Base-by-base conservation (phyloP, 768 basidiomycete species). In the Leccinum subgranulosum region DNA sequence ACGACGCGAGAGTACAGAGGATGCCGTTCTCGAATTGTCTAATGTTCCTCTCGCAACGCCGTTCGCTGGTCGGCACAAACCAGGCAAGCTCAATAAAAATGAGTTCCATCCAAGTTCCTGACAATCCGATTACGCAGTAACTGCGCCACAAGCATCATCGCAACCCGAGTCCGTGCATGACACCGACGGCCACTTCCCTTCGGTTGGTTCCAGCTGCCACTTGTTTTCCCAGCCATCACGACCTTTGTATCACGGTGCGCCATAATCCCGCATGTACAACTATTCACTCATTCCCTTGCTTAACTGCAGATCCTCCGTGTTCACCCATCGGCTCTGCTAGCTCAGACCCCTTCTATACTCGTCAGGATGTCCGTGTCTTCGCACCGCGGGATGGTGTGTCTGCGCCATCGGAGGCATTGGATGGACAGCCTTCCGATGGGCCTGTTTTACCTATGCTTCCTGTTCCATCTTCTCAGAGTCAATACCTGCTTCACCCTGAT, bases 391-490 rank as follows among this genome's bases (percentile, higher is more conserved):
- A 59, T 27, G 5, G 19, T 33, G 7, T 17, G 14, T 34, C 6
- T 45, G 28, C 27, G 12, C 39, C 33, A 6, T 51, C 52, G 25
- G 41, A 57, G 47, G 39, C 21, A 17, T 14, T 19, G 46, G 49
- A 57, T 51, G 43, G 41, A 14, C 63, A 48, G 50, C 21, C 49
- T 28, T 49, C 52, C 10, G 27, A 48, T 21, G 47, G 21, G 25
- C 58, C 46, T 49, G 27, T 50, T 31, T 34, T 59, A 25, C 53
- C 59, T 25, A 28, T 31, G 39, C 56, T 66, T 34, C 60, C 68
- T 12, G 47, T 73, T 11, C 56, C 64, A 9, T 73, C 71, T 14
- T 73, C 71, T 46, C 71, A 73, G 47, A 73, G 71, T 34, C 71
- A 73, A 62, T 73, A 73, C 51, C 69, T 73, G 33, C 69, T 73